phyloP scores from a whole-genome alignment of 441 rosid genomes.

The Adansonia grandidieri region DNA sequence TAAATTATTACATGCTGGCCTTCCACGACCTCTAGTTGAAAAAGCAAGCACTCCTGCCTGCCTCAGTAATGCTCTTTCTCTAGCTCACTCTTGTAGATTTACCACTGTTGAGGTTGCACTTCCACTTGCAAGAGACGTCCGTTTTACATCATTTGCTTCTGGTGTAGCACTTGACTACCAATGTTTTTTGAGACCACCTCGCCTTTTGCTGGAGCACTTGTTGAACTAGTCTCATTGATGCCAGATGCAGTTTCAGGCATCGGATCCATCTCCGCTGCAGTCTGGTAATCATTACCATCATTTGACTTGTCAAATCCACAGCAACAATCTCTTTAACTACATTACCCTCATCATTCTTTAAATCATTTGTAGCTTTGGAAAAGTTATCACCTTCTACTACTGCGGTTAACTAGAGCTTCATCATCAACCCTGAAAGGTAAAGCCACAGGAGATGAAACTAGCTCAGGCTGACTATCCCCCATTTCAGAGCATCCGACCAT shows the following conservation, averaged over 20 bases:
- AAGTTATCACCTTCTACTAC: constrained; percentile 53
- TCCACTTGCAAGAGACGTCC: constrained; percentile 46
- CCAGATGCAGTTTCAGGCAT: constrained; percentile 39
- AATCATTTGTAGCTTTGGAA: constrained; percentile 55
- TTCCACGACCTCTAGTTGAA: constrained; percentile 51
- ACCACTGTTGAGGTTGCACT: constrained; percentile 46
- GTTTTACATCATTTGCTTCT: constrained; percentile 59
- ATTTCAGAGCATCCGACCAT: constrained; percentile 57
- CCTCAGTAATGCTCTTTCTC: constrained; percentile 56
- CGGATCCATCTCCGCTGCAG: constrained; percentile 45
- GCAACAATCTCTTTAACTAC: constrained; percentile 45
- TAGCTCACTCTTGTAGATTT: constrained; percentile 60
- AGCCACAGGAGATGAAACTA: constrained; percentile 50
- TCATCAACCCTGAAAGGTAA: constrained; percentile 73
- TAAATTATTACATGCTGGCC: constrained; percentile 22
- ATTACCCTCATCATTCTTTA: constrained; percentile 71
- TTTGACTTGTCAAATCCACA: constrained; percentile 64
- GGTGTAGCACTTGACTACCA: constrained; percentile 33
- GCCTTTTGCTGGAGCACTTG: constrained; percentile 34
- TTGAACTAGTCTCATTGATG: constrained; percentile 26
- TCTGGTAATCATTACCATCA: constrained; percentile 43
- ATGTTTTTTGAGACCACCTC: constrained; percentile 36
- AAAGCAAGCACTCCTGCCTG: constrained; percentile 47
- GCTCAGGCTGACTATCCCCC: constrained; percentile 53
- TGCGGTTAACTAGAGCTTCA: constrained; percentile 41